Evolutionary conservation across 331 rosid genomes (phyloP).

Genomic region (Telfairia occidentalis): DNA sequence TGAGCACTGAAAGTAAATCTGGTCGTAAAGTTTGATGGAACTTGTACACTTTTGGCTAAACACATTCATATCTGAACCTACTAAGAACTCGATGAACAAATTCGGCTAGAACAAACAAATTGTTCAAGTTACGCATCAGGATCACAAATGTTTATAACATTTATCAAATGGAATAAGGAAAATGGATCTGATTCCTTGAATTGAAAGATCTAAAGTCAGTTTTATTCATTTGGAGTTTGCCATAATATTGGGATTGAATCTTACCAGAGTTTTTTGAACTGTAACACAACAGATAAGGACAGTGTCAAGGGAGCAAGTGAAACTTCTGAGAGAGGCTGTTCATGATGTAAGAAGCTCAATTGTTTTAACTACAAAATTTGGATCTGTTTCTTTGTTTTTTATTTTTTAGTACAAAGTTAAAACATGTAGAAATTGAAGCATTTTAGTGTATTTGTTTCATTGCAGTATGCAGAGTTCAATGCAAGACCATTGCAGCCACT

Average conservation of each 20-base stretch:
- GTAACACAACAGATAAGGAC: conserved; percentile 24
- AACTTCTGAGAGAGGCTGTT: conserved; percentile 38
- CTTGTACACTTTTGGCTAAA: too few relatives aligned
- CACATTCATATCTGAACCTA: neutral
- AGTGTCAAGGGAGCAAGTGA: conserved; percentile 31
- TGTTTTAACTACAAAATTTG: neutral
- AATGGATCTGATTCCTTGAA: neutral
- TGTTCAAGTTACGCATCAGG: too few relatives aligned
- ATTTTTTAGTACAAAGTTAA: too few relatives aligned
- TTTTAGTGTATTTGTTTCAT: neutral
- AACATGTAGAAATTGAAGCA: neutral
- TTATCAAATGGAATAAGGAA: neutral
- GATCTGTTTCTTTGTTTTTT: neutral
- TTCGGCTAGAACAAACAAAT: too few relatives aligned
- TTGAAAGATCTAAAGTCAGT: neutral
- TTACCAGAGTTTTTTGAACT: neutral
- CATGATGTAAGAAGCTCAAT: conserved; percentile 36
- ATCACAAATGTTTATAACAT: neutral
- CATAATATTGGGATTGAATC: neutral
- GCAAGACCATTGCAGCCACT: conserved; percentile 47
- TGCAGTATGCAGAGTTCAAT: conserved; percentile 53
- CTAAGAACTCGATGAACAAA: neutral
- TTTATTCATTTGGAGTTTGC: neutral
- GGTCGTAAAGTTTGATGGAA: neutral
- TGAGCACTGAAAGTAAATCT: neutral